Evolutionary conservation across 2,329 filamentous ascomycete species (phyloP).

Genomic region (Metarhizium guizhouense): DNA sequence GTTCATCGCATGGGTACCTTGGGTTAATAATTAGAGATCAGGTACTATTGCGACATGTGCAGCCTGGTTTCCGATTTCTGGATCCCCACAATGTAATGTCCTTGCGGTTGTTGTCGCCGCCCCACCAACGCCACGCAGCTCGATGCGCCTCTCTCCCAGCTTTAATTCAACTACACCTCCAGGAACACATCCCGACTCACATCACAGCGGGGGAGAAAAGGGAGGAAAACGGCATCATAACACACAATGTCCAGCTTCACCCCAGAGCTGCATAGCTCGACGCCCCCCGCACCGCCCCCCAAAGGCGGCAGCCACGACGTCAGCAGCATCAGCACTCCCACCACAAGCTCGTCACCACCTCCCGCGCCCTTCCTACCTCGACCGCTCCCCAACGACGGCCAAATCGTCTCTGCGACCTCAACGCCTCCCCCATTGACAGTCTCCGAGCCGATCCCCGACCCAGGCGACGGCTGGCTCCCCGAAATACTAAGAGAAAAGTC

Average conservation of each 20-base stretch:
- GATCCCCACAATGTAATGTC: too few relatives aligned
- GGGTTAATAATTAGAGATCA: too few relatives aligned
- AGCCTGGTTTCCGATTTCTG: too few relatives aligned
- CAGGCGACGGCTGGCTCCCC: slow-evolving; percentile 71
- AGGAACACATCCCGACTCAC: too few relatives aligned
- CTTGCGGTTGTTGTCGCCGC: neutral
- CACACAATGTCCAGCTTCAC: slow-evolving; percentile 20
- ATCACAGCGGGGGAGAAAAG: neutral
- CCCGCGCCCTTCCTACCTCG: neutral
- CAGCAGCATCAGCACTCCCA: slow-evolving; percentile 54
- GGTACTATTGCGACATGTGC: too few relatives aligned
- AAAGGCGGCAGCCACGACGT: slow-evolving; percentile 62
- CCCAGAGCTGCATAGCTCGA: slow-evolving; percentile 18
- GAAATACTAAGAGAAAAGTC: slow-evolving; percentile 70
- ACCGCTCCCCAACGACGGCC: neutral
- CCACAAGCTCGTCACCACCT: slow-evolving; percentile 26
- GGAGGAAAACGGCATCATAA: neutral
- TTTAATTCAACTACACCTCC: neutral
- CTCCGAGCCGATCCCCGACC: slow-evolving; percentile 37
- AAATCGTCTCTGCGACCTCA: slow-evolving; percentile 8
- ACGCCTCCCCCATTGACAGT: slow-evolving; percentile 13
- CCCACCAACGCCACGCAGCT: neutral
- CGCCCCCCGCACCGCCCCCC: slow-evolving; percentile 60
- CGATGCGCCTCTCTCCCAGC: neutral
- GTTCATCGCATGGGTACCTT: too few relatives aligned